Evolutionary conservation across 1,139 yeast genomes (phyloP).

Genomic region (Debaryomycetaceae sp.): DNA sequence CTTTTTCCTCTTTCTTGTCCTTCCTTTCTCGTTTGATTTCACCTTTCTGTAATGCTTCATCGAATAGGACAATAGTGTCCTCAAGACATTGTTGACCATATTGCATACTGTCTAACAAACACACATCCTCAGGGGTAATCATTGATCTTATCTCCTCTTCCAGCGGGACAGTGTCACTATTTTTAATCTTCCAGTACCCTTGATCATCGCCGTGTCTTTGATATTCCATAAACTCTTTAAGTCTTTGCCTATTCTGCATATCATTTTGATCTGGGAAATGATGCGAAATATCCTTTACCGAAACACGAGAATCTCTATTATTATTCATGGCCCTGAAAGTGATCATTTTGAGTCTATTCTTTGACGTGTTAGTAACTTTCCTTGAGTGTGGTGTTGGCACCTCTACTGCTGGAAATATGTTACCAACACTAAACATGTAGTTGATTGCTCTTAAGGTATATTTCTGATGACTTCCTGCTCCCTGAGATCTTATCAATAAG

Average conservation of each 20-base stretch:
- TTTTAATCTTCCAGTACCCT: conserved; percentile 91
- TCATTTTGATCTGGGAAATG: conserved; percentile 98
- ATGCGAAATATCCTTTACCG: conserved; percentile 82
- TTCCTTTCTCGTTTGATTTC: conserved; percentile 16
- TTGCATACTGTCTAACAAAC: conserved; percentile 88
- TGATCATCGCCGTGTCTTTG: conserved; percentile 94
- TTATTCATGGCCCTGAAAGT: conserved; percentile 85
- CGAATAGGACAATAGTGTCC: conserved; percentile 58
- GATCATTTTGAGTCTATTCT: conserved; percentile 89
- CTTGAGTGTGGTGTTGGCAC: conserved; percentile 98
- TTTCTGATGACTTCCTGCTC: conserved; percentile 63
- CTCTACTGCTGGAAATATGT: conserved; percentile 87
- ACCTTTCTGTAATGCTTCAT: conserved; percentile 17
- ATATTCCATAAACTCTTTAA: conserved; percentile 97
- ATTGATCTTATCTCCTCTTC: conserved; percentile 80
- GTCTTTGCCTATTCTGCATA: conserved; percentile 92
- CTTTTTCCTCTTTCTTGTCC: conserved; percentile 17
- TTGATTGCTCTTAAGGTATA: conserved; percentile 60
- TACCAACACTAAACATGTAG: conserved; percentile 84
- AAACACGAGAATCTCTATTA: conserved; percentile 68
- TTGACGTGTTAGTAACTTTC: conserved; percentile 89
- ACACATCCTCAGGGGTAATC: conserved; percentile 90
- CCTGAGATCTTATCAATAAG: conserved; percentile 73
- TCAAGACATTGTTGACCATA: conserved; percentile 84
- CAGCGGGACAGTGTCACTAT: conserved; percentile 60